These are phyloP conservation scores for Parsonsia alboflavescens DNA, from an alignment of 257 asterid species.

Conservation along the genomic window DNA sequence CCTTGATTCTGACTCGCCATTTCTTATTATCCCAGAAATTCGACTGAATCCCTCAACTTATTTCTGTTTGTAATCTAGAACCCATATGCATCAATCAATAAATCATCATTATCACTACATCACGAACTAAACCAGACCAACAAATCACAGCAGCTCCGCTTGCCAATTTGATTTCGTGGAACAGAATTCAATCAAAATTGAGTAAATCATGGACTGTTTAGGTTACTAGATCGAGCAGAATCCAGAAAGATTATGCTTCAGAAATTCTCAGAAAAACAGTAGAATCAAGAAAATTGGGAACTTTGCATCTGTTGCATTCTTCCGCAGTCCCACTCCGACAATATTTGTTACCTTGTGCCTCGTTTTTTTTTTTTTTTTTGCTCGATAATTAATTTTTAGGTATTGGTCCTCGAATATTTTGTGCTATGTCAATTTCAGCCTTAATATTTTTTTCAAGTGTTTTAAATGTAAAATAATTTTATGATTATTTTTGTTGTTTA, in stretches of 20 bases:
- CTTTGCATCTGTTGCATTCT: neutral
- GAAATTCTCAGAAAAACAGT: neutral
- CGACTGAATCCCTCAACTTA: neutral
- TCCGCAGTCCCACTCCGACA: too few relatives aligned
- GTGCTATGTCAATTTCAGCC: too few relatives aligned
- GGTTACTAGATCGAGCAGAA: neutral
- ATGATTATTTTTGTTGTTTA: too few relatives aligned
- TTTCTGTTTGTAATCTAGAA: neutral
- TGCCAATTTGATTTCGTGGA: neutral
- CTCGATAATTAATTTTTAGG: too few relatives aligned
- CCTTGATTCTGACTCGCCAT: constrained; percentile 44
- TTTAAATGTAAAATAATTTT: too few relatives aligned
- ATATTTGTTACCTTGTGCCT: neutral
- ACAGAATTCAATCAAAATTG: neutral
- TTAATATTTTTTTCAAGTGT: too few relatives aligned
- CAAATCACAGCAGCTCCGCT: neutral
- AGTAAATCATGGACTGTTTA: neutral
- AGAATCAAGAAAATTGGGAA: neutral
- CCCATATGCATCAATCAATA: constrained; percentile 2
- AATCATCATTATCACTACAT: neutral
- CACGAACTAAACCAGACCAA: neutral
- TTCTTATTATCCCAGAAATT: constrained; percentile 8
- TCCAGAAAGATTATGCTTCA: neutral
- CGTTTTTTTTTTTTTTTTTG: neutral
- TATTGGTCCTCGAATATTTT: too few relatives aligned